Base-by-base conservation (phyloP, 2,329 filamentous ascomycete genomes). In the Alternaria brassicae region DNA sequence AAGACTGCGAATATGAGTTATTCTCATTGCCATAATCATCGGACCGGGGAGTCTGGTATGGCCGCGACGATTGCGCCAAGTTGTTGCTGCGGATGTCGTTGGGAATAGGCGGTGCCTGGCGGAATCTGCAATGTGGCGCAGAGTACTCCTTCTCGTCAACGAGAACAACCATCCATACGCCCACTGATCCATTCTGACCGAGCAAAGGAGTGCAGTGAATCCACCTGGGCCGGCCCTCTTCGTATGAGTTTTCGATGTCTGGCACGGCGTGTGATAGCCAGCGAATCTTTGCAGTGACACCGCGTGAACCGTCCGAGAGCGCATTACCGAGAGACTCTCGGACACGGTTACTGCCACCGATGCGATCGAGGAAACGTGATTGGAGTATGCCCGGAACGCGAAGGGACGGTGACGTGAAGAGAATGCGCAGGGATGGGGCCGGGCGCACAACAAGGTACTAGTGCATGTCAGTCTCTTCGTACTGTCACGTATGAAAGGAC, bases 161-260 rank as follows among this genome's bases (percentile, higher is more conserved):
- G 13, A 93, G 82, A 0, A 92, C 84, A 6, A 92, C 82, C 88
- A 93, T 91, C 90, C 90, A 93, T 0, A 92, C 89, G 15, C 91
- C 91, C 0, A 93, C 86, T 3, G 85, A 81, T 2, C 88, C 88
- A 62, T 88, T 88, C 40, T 83, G 83, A 3, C 89, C 89, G 3
- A 91, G 77, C 3, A 93, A 78, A 3, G 91, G 90, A 21, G 90
- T 93, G 71, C 89, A 91, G 73, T 93, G 90, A 39, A 93, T 89
- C 90, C 90, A 93, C 41, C 89, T 84, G 48, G 85, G 83, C 17
- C 89, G 83, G 0, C 89, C 90, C 51, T 86, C 81, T 37, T 81
- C 83, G 17, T 80, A 77, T 32, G 83, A 81, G 5, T 76, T 76
- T n/a, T 74, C 79, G 80, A 44, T 81, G 12, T 70, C 56, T 6